Conservation (phyloP, 371 early-diverging fungal genomes). For the Thermomucor indicae-seudaticae region DNA sequence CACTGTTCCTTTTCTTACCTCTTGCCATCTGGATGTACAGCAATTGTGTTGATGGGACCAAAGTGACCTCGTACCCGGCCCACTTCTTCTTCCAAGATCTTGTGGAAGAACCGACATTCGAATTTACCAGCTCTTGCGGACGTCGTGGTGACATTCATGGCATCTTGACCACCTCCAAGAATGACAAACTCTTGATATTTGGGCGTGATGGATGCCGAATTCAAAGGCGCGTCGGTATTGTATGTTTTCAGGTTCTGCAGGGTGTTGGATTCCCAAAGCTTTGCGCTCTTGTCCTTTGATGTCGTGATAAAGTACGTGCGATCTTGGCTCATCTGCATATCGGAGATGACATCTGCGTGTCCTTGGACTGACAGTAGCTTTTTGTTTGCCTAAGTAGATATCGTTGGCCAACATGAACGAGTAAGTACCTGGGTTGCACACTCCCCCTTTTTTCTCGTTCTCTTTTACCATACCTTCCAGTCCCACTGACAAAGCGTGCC, state of each 20-base stretch:
- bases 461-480: constrained; percentile 47
- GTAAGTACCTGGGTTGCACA: not conserved
- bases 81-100: constrained; percentile 94
- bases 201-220: constrained; percentile 94
- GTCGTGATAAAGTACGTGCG: constrained; percentile 95
- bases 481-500: constrained; percentile 89
- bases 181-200: constrained; percentile 74
- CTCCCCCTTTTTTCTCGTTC: constrained; percentile 6
- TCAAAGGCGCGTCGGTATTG: constrained; percentile 92
- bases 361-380: constrained; percentile 58
- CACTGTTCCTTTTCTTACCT: constrained; percentile 27
- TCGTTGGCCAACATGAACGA: not conserved
- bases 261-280: constrained; percentile 85
- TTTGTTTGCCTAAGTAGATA: constrained; percentile 46
- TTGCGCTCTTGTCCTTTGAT: constrained; percentile 94
- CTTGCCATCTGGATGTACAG: constrained; percentile 93
- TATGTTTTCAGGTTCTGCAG: constrained; percentile 84
- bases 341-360: constrained; percentile 82
- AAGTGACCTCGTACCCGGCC: constrained; percentile 99
- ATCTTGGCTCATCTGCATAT: constrained; percentile 93
- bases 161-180: constrained; percentile 82
- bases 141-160: constrained; percentile 95
- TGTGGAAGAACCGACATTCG: constrained; percentile 98
- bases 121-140: constrained; percentile 95
- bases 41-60: constrained; percentile 99